These are phyloP conservation scores for Apiospora koreana DNA, from an alignment of 2,329 filamentous ascomycete genomes.

Conservation along the genomic window DNA sequence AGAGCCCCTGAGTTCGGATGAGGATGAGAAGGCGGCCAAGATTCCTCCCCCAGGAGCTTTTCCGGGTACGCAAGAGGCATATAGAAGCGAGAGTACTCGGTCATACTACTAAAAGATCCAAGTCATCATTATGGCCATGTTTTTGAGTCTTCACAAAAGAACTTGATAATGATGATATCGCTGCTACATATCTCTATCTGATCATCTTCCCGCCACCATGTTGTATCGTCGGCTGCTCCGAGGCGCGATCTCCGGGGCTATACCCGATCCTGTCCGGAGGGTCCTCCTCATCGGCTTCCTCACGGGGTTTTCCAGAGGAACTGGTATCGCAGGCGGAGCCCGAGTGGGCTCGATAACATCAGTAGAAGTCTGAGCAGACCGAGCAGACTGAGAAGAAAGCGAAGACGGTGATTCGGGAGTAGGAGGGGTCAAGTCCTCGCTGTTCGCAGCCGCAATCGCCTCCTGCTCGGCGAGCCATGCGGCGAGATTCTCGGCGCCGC, in stretches of 20 bases:
- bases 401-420: not conserved
- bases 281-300: too few relatives aligned
- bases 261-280: not conserved
- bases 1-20: conserved; percentile 45
- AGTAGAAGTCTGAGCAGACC: not conserved
- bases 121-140: not conserved
- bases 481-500: conserved; percentile 26
- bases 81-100: conserved; percentile 28
- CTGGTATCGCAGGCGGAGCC: not conserved
- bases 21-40: conserved; percentile 38
- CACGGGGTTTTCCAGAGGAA: too few relatives aligned
- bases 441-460: not conserved
- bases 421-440: not conserved
- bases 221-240: not conserved
- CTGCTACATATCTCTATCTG: not conserved
- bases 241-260: not conserved
- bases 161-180: not conserved
- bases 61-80: conserved; percentile 28
- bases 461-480: conserved; percentile 26
- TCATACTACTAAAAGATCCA: conserved; percentile 30
- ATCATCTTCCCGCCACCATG: not conserved
- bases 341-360: not conserved
- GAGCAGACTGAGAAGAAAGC: not conserved
- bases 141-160: not conserved
- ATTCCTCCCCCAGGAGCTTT: conserved; percentile 29